A percentile compares a stretch with the other conserved stretches of the same genome.
These are phyloP conservation scores for Lenwebbia sp. DNA, from an alignment of 345 rosid genomes.

Conservation along the genomic window DNA sequence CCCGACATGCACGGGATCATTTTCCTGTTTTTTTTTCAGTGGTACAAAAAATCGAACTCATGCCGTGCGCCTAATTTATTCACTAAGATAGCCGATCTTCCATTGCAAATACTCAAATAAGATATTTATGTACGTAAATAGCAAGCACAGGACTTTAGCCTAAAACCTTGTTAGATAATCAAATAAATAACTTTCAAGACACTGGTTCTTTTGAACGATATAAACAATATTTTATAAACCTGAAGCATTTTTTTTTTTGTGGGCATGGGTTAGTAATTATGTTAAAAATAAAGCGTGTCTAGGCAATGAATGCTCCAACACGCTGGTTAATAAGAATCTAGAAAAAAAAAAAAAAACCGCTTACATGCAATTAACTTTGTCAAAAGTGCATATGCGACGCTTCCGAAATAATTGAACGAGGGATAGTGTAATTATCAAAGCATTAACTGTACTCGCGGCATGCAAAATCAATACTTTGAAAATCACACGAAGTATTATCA, in stretches of 20 bases:
- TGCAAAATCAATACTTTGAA: not conserved
- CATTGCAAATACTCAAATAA: not conserved
- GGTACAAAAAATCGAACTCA: not conserved
- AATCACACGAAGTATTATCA: no score
- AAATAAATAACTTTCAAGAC: not conserved
- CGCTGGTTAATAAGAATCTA: no score
- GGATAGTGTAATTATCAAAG: no score
- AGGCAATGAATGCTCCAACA: no score
- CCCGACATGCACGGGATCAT: no score
- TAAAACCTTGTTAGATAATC: not conserved
- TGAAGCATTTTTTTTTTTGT: no score
- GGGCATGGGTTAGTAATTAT: no score
- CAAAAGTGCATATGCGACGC: not conserved
- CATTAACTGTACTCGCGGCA: rapidly evolving
- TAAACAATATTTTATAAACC: no score
- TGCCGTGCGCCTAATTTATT: not conserved
- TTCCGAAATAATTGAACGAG: no score
- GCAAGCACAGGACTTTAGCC: not conserved
- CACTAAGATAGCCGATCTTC: not conserved
- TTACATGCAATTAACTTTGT: not conserved
- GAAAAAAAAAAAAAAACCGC: no score
- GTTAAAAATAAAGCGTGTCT: no score
- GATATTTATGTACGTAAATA: not conserved
- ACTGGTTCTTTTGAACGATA: no score
- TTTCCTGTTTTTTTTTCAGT: not conserved